Base-by-base conservation (phyloP, 768 basidiomycete species). In the Kwoniella europaea region DNA sequence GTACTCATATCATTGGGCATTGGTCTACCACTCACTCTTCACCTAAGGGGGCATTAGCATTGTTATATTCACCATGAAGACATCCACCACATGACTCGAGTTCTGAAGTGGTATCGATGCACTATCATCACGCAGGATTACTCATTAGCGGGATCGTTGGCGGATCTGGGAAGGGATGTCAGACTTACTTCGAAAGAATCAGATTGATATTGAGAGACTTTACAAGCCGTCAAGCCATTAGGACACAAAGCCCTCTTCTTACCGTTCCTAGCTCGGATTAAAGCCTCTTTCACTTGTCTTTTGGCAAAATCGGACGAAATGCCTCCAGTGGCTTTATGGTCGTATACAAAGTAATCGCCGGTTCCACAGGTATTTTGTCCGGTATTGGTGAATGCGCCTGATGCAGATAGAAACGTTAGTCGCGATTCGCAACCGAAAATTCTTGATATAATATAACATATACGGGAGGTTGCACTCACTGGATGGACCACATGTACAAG, bases 171-270 rank as follows among this genome's bases (percentile, higher is more conserved):
- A 18, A 50, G 12, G 46, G 46, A 56, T 22, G 27, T 9, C 16
- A 29, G 55, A 66, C 58, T 52, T 22, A 67, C 66, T 20, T 68
- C 67, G 52, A 68, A 68, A 29, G 67, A 61, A 50, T 68, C 67
- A 7, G 13, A 15, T 5, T 24, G 22, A 12, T 43, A 42, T 24
- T 24, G 46, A 29, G 46, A 50, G 18, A 68, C 50, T 29, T 55
- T 54, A 44, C 67, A 68, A 41, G 67, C 67, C 2, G 50, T 53
- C 10, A 53, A 18, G n/a, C 46, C 22, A 10, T 18, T 24, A 13
- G 67, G 67, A 41, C 67, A 61, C 20, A 59, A 13, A 22, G 58
- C 59, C 10, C 27, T 50, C 53, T 52, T 44, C n/a, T 57, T 41
- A 6, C 44, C 44, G 35, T 29, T 53, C 35, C 52, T 41, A 27